Conservation (phyloP, 2,329 filamentous ascomycete genomes). For the Cladosporium phlei region DNA sequence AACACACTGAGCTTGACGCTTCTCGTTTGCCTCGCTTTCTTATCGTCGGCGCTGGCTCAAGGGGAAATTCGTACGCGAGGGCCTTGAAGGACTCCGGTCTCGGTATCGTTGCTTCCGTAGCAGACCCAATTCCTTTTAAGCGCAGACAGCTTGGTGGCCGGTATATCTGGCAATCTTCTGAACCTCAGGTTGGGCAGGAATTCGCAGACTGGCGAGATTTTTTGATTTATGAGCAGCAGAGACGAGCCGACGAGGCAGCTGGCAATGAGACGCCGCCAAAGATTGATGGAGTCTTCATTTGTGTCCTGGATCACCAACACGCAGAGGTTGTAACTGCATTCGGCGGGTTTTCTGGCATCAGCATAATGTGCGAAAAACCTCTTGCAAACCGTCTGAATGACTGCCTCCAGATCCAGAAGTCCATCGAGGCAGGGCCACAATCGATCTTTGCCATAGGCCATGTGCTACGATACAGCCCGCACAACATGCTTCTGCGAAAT, state of each 20-base stretch:
- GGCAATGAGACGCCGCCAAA: slow-evolving; percentile 40
- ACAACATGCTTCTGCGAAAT: slow-evolving; percentile 79
- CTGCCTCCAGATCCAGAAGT: slow-evolving; percentile 62
- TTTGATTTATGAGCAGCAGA: slow-evolving; percentile 62
- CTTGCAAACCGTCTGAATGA: slow-evolving; percentile 73
- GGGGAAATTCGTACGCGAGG: slow-evolving; percentile 68
- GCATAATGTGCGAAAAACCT: slow-evolving; percentile 95
- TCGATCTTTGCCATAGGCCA: slow-evolving; percentile 84
- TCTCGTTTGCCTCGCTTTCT: slow-evolving; percentile 52
- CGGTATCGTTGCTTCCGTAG: slow-evolving; percentile 69
- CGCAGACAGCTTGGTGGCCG: slow-evolving; percentile 63
- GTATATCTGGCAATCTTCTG: slow-evolving; percentile 61
- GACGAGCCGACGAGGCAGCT: slow-evolving; percentile 51
- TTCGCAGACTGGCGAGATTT: slow-evolving; percentile 74
- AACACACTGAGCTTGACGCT: neutral
- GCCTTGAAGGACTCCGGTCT: slow-evolving; percentile 61
- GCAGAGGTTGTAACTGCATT: slow-evolving; percentile 72
- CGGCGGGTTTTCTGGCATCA: slow-evolving; percentile 62
- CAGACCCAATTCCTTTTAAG: slow-evolving; percentile 76
- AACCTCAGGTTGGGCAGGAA: slow-evolving; percentile 53
- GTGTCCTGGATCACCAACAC: slow-evolving; percentile 84
- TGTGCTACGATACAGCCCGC: slow-evolving; percentile 86
- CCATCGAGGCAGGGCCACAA: slow-evolving; percentile 26
- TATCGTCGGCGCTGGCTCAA: slow-evolving; percentile 76
- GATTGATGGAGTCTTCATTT: slow-evolving; percentile 60